phyloP scores from a whole-genome alignment of 2,329 filamentous ascomycete genomes.

The Bipolaris victoriae region DNA sequence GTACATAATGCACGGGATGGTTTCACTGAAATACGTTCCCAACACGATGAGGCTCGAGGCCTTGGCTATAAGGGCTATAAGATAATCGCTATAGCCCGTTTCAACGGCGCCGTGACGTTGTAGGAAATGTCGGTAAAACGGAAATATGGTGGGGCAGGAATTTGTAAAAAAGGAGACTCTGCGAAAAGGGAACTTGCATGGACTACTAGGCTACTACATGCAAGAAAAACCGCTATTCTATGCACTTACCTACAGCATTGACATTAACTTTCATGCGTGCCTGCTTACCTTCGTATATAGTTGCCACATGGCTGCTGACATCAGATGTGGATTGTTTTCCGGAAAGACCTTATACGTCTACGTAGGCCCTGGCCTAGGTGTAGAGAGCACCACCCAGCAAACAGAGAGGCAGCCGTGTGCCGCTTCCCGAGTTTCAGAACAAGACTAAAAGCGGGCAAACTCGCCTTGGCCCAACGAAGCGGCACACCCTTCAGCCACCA shows the following conservation, averaged over 20 bases:
- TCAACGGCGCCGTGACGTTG: conserved; percentile 27
- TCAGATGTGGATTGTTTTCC: neutral
- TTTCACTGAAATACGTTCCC: conserved; percentile 12
- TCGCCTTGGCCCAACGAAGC: neutral
- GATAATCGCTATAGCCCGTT: conserved; percentile 28
- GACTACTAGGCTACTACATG: neutral
- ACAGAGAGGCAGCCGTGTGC: conserved; percentile 1
- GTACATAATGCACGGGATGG: neutral
- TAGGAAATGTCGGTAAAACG: conserved; percentile 17
- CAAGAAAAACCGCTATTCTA: neutral
- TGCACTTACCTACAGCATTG: conserved; percentile 4
- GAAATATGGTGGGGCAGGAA: conserved; percentile 17
- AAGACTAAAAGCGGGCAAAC: conserved; percentile 1
- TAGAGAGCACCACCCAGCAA: neutral
- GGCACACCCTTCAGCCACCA: neutral
- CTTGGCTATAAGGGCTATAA: conserved; percentile 20
- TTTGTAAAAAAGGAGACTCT: conserved; percentile 10
- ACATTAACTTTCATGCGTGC: neutral
- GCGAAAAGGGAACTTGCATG: conserved; percentile 5
- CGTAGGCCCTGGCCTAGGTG: too few relatives aligned
- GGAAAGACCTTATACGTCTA: neutral
- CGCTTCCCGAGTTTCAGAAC: conserved; percentile 19
- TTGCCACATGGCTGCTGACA: neutral
- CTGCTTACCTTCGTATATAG: too few relatives aligned
- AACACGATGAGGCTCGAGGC: conserved; percentile 11